Evolutionary conservation across 768 basidiomycete genomes (phyloP).

Genomic region (Mycena sanguinolenta): DNA sequence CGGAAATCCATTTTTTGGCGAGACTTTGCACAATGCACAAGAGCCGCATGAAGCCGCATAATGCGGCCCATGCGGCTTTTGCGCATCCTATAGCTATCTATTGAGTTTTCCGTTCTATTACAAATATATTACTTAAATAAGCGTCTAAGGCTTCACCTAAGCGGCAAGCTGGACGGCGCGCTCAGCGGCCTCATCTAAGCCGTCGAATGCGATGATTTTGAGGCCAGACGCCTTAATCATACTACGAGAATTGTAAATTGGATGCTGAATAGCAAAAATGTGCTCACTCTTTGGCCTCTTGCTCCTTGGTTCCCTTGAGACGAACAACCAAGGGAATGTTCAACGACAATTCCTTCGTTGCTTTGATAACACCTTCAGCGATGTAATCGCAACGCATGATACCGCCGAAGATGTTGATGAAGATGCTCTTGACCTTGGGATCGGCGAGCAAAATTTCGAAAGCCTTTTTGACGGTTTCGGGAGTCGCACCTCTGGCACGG

Average conservation of each 20-base stretch:
- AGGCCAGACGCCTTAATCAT: slow-evolving; percentile 95
- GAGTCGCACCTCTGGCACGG: slow-evolving; percentile 86
- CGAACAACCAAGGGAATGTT: slow-evolving; percentile 92
- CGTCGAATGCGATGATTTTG: slow-evolving; percentile 94
- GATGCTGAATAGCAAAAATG: slow-evolving; percentile 17
- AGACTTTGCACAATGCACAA: too few species aligned
- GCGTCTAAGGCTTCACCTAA: slow-evolving; percentile 35
- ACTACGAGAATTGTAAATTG: slow-evolving; percentile 57
- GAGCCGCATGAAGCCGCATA: too few species aligned
- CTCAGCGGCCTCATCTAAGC: slow-evolving; percentile 91
- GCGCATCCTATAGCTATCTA: not conserved
- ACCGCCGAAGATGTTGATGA: slow-evolving; percentile 98
- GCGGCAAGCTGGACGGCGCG: slow-evolving; percentile 79
- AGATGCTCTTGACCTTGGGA: slow-evolving; percentile 96
- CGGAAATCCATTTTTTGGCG: too few species aligned
- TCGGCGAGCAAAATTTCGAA: slow-evolving; percentile 95
- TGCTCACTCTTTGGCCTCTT: slow-evolving; percentile 92
- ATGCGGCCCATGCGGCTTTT: too few species aligned
- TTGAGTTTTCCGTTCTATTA: slow-evolving; percentile 34
- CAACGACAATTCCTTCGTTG: slow-evolving; percentile 90
- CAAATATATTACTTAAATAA: slow-evolving; percentile 24
- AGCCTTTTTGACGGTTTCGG: slow-evolving; percentile 99
- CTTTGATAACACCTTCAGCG: slow-evolving; percentile 98
- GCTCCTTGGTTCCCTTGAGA: slow-evolving; percentile 97
- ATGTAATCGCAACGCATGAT: slow-evolving; percentile 99